Evolutionary conservation across 1,284 basidiomycete species (phyloP).

Genomic region (Rhodotorula sp.): DNA sequence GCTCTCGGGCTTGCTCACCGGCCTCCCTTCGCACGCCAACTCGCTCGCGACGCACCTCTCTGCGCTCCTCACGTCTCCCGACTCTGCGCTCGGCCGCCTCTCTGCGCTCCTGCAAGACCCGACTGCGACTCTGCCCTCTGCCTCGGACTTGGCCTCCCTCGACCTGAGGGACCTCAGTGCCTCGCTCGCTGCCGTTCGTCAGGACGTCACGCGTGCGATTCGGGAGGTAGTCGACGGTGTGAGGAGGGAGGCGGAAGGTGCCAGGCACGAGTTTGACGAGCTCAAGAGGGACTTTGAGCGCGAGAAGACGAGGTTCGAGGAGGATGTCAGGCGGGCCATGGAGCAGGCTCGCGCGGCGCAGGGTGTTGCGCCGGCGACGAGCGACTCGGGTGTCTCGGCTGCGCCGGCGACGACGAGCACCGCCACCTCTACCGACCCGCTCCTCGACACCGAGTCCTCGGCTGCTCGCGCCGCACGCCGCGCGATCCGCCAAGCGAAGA

Average conservation of each 20-base stretch:
- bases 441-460: too few relatives aligned
- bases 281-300: conserved; percentile 1
- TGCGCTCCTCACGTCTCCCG: not conserved
- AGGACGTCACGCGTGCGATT: not conserved
- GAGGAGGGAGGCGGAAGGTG: conserved; percentile 9
- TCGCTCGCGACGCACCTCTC: conserved; percentile 5
- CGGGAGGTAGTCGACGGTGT: conserved; percentile 13
- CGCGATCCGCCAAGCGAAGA: too few relatives aligned
- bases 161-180: not conserved
- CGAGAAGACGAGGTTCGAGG: not conserved
- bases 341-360: not conserved
- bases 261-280: conserved; percentile 8
- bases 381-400: too few relatives aligned
- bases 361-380: not conserved
- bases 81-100: conserved; percentile 14
- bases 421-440: too few relatives aligned
- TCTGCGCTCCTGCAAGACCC: not conserved
- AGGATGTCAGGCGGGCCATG: not conserved
- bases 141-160: too few relatives aligned
- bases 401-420: not conserved
- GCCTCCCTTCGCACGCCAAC: conserved; percentile 3
- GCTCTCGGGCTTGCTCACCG: not conserved
- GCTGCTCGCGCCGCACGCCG: too few relatives aligned
- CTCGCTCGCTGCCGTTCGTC: not conserved
- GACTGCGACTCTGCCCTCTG: not conserved